A percentile compares a stretch with the other conserved stretches of the same genome.
phyloP scores from a whole-genome alignment of 2,329 filamentous ascomycete species.

The Epichloe uncinata region DNA sequence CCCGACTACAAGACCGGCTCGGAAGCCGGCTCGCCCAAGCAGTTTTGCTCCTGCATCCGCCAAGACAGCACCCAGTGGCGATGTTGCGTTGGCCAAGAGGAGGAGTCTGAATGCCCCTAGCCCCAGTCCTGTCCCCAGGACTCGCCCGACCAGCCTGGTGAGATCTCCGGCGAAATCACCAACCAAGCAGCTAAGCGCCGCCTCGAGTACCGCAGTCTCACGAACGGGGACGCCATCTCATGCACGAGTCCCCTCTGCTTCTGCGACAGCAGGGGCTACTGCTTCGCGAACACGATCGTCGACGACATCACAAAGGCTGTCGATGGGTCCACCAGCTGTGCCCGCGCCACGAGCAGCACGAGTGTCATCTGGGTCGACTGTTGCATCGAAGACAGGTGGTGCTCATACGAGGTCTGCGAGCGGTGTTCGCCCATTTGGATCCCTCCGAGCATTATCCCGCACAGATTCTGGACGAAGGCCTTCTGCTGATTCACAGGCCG shows the following conservation, averaged over 20 bases:
- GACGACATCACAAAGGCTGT: conserved; percentile 40
- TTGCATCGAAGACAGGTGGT: conserved; percentile 18
- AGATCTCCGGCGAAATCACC: conserved; percentile 69
- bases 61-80: conserved; percentile 28
- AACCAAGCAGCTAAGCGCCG: conserved; percentile 53
- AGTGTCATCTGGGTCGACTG: conserved; percentile 31
- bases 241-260: conserved; percentile 29
- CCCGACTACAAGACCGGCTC: conserved; percentile 26
- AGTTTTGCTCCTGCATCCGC: conserved; percentile 31
- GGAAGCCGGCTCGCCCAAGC: conserved; percentile 32
- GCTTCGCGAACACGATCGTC: conserved; percentile 41
- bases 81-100: conserved; percentile 44
- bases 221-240: conserved; percentile 53
- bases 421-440: conserved; percentile 26
- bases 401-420: conserved; percentile 24
- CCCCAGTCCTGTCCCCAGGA: conserved; percentile 54
- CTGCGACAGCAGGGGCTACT: conserved; percentile 11
- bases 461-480: conserved; percentile 27
- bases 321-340: conserved; percentile 53
- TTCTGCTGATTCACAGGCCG: conserved; percentile 34
- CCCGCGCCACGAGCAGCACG: conserved; percentile 31
- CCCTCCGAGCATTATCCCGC: conserved; percentile 22
- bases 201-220: conserved; percentile 45
- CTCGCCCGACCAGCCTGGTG: conserved; percentile 41
- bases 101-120: conserved; percentile 60